phyloP scores from a whole-genome alignment of 495 filamentous ascomycete genomes.

The Copromyces sp. region DNA sequence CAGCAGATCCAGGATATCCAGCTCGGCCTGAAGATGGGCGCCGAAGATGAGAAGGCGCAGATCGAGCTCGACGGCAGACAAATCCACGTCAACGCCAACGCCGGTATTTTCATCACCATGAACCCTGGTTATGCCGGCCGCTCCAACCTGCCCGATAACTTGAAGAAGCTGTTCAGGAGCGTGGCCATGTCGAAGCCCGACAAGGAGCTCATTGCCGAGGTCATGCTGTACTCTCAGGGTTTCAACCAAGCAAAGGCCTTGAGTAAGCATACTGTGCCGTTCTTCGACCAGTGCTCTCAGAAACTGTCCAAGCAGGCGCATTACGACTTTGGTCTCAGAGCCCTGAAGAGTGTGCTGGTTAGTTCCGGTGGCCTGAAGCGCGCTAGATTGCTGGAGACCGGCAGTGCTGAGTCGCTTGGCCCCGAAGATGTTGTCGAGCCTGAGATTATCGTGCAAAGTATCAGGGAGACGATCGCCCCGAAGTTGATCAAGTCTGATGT shows the following conservation, averaged over 20 bases:
- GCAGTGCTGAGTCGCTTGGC: conserved; percentile 38
- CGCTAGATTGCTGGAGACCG: conserved; percentile 52
- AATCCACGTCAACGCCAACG: conserved; percentile 77
- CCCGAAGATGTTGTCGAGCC: conserved; percentile 75
- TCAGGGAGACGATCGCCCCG: conserved; percentile 95
- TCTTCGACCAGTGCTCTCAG: conserved; percentile 83
- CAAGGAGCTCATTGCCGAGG: conserved; percentile 97
- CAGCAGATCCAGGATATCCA: conserved; percentile 99
- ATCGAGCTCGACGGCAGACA: conserved; percentile 90
- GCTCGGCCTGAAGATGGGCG: conserved; percentile 75
- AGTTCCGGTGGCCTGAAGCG: conserved; percentile 95
- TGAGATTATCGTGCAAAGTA: conserved; percentile 97
- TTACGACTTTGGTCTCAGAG: conserved; percentile 96
- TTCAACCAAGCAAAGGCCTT: conserved; percentile 91
- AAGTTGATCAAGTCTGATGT: conserved; percentile 91
- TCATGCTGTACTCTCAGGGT: conserved; percentile 99
- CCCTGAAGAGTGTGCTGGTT: conserved; percentile 94
- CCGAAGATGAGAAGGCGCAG: conserved; percentile 65
- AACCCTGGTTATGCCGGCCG: conserved; percentile 97
- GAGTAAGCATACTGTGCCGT: conserved; percentile 89
- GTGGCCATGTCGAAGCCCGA: conserved; percentile 99
- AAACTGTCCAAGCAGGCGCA: conserved; percentile 90
- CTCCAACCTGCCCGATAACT: conserved; percentile 94
- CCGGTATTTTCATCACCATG: conserved; percentile 99
- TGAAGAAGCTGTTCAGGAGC: conserved; percentile 98